These are phyloP conservation scores for Trypanosoma rangeli DNA, from an alignment of 208 protist genomes.

Conservation along the genomic window DNA sequence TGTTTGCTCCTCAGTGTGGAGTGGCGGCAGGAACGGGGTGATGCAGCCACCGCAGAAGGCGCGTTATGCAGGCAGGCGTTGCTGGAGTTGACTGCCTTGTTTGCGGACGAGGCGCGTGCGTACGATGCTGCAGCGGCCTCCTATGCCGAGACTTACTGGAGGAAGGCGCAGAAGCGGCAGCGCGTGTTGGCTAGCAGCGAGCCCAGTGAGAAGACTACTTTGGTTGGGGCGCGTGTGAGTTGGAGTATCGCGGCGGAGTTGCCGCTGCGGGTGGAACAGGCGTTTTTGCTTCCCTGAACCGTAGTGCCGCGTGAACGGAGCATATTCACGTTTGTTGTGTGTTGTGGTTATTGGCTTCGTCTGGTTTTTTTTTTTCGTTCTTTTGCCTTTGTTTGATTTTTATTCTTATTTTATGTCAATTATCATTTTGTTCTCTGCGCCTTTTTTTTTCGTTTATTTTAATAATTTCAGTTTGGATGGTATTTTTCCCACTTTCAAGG, in stretches of 20 bases:
- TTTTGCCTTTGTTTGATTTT: not conserved
- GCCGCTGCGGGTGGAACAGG: conserved; percentile 15
- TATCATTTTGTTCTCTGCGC: not conserved
- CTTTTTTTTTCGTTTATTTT: conserved; percentile 4
- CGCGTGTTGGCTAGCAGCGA: not conserved
- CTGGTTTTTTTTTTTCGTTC: not conserved
- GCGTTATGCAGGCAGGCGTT: not conserved
- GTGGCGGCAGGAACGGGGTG: not conserved
- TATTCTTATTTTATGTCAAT: not conserved
- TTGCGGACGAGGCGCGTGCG: conserved; percentile 12
- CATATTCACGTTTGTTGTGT: no score
- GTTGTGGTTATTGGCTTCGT: not conserved
- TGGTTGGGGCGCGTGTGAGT: conserved; percentile 6
- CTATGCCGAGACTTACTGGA: conserved; percentile 25
- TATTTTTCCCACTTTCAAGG: not conserved
- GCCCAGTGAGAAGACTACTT: not conserved
- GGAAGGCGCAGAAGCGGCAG: not conserved
- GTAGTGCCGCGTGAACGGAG: not conserved
- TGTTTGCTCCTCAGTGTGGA: conserved; percentile 37
- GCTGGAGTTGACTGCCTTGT: conserved; percentile 11
- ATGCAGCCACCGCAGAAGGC: not conserved
- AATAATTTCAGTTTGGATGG: not conserved
- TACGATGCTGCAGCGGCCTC: conserved; percentile 3
- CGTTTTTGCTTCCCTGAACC: conserved; percentile 12
- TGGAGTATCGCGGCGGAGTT: conserved; percentile 30